Evolutionary conservation across 345 rosid genomes (phyloP).

Genomic region (Anastatica hierochuntica): DNA sequence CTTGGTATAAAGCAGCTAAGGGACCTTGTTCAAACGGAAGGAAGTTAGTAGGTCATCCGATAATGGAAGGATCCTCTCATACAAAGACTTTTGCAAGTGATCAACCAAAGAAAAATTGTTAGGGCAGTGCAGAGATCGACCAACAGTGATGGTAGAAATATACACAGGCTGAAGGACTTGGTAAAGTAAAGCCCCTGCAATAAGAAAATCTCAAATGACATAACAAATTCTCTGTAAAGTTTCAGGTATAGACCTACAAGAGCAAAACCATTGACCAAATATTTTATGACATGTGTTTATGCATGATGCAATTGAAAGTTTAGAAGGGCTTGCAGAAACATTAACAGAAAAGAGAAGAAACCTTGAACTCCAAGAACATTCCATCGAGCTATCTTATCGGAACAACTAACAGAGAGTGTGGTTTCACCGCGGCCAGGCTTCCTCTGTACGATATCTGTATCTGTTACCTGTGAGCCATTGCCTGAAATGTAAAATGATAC

Average conservation of each 20-base stretch:
- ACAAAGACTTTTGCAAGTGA: conserved; percentile 45
- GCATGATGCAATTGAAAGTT: not conserved
- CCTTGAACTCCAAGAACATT: conserved; percentile 93
- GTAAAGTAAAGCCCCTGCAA: conserved; percentile 69
- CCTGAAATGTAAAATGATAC: conserved; percentile 24
- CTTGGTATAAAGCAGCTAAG: conserved; percentile 13
- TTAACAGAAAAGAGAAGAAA: conserved; percentile 18
- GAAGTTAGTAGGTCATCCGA: conserved; percentile 34
- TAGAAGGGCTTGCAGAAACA: not conserved
- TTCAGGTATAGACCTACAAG: not conserved
- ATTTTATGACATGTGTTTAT: not conserved
- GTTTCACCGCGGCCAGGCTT: conserved; percentile 96
- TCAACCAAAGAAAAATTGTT: conserved; percentile 34
- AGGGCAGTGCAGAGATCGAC: conserved; percentile 36
- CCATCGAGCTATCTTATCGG: conserved; percentile 91
- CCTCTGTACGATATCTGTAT: conserved; percentile 57
- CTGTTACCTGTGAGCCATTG: conserved; percentile 18
- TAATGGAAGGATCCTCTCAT: conserved; percentile 39
- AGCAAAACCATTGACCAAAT: not conserved
- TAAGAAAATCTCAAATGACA: conserved; percentile 3
- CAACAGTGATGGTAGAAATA: conserved; percentile 64
- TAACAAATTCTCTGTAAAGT: not conserved
- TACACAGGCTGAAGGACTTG: conserved; percentile 62
- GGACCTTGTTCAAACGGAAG: conserved; percentile 57
- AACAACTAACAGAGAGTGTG: conserved; percentile 86